phyloP scores from a whole-genome alignment of 179 eudicot species.

The Heliamphora pulchella region DNA sequence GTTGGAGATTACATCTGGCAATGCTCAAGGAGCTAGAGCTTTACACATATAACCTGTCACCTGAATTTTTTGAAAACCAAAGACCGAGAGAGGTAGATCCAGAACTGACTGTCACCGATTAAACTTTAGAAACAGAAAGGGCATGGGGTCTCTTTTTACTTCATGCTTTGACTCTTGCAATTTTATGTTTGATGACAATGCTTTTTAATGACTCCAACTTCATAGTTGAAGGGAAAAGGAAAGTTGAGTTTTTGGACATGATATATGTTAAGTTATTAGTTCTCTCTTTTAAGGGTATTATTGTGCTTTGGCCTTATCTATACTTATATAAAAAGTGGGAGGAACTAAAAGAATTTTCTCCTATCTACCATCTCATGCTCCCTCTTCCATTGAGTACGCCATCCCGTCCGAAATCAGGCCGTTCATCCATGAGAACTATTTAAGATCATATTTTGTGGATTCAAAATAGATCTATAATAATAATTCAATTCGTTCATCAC shows the following conservation, averaged over 20 bases:
- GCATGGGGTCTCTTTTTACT: neutral
- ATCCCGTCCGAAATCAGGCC: no score
- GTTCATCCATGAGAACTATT: no score
- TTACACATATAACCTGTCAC: neutral
- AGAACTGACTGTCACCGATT: neutral
- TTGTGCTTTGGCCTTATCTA: no score
- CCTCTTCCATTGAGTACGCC: no score
- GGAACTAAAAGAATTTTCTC: no score
- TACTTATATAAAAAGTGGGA: no score
- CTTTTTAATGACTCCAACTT: neutral
- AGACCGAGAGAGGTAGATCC: neutral
- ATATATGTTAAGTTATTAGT: no score
- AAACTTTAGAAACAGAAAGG: neutral
- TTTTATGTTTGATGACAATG: neutral
- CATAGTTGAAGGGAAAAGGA: neutral
- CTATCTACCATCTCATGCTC: no score
- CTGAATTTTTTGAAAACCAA: neutral
- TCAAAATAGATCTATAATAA: no score
- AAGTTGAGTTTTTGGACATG: neutral
- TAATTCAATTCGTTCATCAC: no score
- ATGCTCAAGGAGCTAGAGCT: neutral
- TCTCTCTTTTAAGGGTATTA: no score
- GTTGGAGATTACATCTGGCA: neutral
- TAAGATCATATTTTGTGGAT: no score
- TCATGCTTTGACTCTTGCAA: neutral